phyloP scores from a whole-genome alignment of 140 eudicot species.

The Cichorium intybus region DNA sequence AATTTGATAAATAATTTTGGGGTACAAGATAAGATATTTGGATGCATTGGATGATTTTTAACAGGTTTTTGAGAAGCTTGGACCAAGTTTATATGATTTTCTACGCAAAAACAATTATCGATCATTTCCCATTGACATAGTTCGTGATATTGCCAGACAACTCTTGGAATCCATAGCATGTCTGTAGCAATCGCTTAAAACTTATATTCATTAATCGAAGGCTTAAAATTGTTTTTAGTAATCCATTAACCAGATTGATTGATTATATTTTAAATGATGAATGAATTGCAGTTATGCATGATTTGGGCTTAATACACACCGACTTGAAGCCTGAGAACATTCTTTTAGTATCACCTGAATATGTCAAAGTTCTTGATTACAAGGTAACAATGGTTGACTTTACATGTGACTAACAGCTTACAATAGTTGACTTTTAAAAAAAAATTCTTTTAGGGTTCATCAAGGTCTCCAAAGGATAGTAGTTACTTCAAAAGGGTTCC shows the following conservation, averaged over 20 bases:
- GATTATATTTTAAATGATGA: neutral
- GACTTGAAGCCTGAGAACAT: conserved; percentile 93
- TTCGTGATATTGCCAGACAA: conserved; percentile 98
- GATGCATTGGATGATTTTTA: conserved; percentile 66
- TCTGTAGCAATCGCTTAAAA: conserved; percentile 69
- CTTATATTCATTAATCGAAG: too few relatives aligned
- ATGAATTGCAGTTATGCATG: conserved; percentile 80
- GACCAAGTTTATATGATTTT: conserved; percentile 99
- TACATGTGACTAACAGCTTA: too few relatives aligned
- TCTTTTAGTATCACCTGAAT: conserved; percentile 68
- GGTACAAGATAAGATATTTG: conserved; percentile 61
- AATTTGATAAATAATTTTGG: conserved; percentile 43
- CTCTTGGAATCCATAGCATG: conserved; percentile 98
- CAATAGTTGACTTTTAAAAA: neutral
- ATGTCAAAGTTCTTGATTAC: conserved; percentile 73
- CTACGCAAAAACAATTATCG: conserved; percentile 99
- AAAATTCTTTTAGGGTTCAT: conserved; percentile 41
- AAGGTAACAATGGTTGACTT: conserved; percentile 39
- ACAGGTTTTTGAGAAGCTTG: conserved; percentile 99
- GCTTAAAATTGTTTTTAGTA: too few relatives aligned
- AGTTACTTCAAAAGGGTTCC: conserved; percentile 66
- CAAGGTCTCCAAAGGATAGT: conserved; percentile 66
- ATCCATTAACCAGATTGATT: neutral
- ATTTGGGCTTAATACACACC: conserved; percentile 71
- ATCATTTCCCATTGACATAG: conserved; percentile 94